Evolutionary conservation across 768 basidiomycete genomes (phyloP), one percentile per base, ranked within the genome.

Genomic region (Cyclocybe cylindracea): DNA sequence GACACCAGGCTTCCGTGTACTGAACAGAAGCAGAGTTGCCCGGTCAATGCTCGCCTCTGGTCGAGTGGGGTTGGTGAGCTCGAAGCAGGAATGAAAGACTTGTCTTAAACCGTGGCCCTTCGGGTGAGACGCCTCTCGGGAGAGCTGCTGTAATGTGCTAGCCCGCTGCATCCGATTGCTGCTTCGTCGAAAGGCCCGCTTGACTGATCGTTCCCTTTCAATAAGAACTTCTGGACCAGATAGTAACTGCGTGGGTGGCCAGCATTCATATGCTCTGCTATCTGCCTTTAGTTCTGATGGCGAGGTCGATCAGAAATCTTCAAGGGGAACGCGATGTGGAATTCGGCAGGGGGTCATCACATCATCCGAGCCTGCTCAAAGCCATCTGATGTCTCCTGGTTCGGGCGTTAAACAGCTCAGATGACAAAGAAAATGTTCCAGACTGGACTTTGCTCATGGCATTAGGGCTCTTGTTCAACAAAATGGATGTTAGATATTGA

Each of bases 381-480:
- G n/a, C n/a, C n/a, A n/a, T n/a, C n/a, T n/a, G n/a, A 67, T 61
- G 36, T 64, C 39, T 5, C 59, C 51, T 1, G 51, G 53, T n/a
- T 13, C 54, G 48, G 3, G 55, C 62, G 44, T 62, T 58, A 2
- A 19, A 52, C 4, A 71, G 53, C 14, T 53, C 34, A 50, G 72
- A 73, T 2, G 73, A 43, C 3, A 70, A 53, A 5, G 59, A 24
- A 43, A 70, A 66, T 0, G 70, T 73, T 2, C 72, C 70, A 2
- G 69, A 71, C 36, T 70, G 67, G 5, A 72, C 72, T 51, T 72
- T 74, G 32, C 51, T 58, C 9, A 61, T 60, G 2, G 59, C 57
- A n/a, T 52, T 45, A 2, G 56, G 53, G 0, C 51, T 44, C 48
- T 73, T 66, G 48, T 73, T 68, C 13, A 70, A 56, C 38, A 57